Percentiles rank a stretch among this genome's conserved stretches.
phyloP scores from a whole-genome alignment of 805 yeast genomes.

The Zygoascus bituminiphila region DNA sequence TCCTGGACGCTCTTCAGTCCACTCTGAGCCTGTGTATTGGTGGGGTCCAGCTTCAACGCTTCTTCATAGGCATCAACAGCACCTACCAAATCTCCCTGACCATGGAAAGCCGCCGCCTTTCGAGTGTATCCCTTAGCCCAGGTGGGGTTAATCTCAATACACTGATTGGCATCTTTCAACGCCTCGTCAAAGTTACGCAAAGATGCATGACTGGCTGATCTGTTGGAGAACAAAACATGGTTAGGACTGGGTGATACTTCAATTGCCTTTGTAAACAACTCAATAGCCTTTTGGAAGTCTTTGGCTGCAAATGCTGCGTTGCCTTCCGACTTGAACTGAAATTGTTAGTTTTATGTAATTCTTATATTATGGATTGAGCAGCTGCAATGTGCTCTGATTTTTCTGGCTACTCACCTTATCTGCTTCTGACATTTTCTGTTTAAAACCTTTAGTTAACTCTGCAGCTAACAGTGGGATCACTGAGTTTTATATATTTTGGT shows the following conservation, averaged over 20 bases:
- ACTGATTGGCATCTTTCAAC: constrained; percentile 73
- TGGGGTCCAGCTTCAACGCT: constrained; percentile 72
- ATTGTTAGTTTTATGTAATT: neutral
- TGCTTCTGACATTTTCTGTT: constrained; percentile 3
- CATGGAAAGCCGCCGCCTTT: constrained; percentile 86
- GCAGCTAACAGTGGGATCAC: neutral
- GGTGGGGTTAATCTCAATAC: constrained; percentile 67
- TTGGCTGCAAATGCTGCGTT: constrained; percentile 87
- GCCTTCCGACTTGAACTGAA: constrained; percentile 71
- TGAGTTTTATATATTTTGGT: neutral
- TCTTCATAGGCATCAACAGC: constrained; percentile 66
- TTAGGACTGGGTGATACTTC: constrained; percentile 74
- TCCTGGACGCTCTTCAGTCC: constrained; percentile 67
- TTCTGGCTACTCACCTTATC: neutral
- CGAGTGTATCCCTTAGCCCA: constrained; percentile 97
- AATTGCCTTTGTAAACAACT: constrained; percentile 76
- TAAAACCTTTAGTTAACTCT: neutral
- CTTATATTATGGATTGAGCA: neutral
- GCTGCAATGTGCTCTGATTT: neutral
- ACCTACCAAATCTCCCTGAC: constrained; percentile 70
- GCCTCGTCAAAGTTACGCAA: constrained; percentile 67
- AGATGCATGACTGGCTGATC: constrained; percentile 88
- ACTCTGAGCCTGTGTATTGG: constrained; percentile 77
- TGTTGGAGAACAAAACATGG: constrained; percentile 86
- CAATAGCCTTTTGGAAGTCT: constrained; percentile 73